These are phyloP conservation scores for Beauveria sp. DNA, from an alignment of 2,329 filamentous ascomycete species.

Conservation along the genomic window DNA sequence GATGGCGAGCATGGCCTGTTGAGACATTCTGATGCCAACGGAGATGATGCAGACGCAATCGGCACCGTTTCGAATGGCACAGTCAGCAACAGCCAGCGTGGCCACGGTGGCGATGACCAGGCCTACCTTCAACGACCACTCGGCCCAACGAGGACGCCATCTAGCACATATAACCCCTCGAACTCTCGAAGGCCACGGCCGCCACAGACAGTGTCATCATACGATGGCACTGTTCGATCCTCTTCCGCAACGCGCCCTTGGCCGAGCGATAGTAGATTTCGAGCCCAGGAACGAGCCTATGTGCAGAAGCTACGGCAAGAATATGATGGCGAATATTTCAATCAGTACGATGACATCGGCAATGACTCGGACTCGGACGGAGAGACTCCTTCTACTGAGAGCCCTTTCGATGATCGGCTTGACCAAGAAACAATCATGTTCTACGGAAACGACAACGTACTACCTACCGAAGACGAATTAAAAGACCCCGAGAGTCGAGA, in stretches of 20 bases:
- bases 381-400: slow-evolving; percentile 79
- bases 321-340: slow-evolving; percentile 56
- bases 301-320: slow-evolving; percentile 85
- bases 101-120: slow-evolving; percentile 21
- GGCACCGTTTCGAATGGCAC: slow-evolving; percentile 34
- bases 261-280: slow-evolving; percentile 36
- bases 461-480: slow-evolving; percentile 83
- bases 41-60: slow-evolving; percentile 11
- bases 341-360: slow-evolving; percentile 55
- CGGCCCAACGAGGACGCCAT: slow-evolving; percentile 64
- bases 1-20: slow-evolving; percentile 39
- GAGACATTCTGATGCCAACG: slow-evolving; percentile 36
- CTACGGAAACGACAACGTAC: slow-evolving; percentile 80
- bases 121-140: slow-evolving; percentile 53
- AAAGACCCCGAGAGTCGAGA: slow-evolving; percentile 83
- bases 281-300: slow-evolving; percentile 83
- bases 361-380: slow-evolving; percentile 84
- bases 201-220: slow-evolving; percentile 36
- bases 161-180: slow-evolving; percentile 70
- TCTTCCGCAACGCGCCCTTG: slow-evolving; percentile 43
- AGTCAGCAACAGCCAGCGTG: slow-evolving; percentile 32
- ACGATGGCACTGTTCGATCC: slow-evolving; percentile 39
- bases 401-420: slow-evolving; percentile 76
- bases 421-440: slow-evolving; percentile 92
- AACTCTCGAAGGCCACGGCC: slow-evolving; percentile 41